Evolutionary conservation across 2,329 filamentous ascomycete genomes (phyloP), one percentile per base, ranked within the genome.

Genomic region (Exophiala viscosa): DNA sequence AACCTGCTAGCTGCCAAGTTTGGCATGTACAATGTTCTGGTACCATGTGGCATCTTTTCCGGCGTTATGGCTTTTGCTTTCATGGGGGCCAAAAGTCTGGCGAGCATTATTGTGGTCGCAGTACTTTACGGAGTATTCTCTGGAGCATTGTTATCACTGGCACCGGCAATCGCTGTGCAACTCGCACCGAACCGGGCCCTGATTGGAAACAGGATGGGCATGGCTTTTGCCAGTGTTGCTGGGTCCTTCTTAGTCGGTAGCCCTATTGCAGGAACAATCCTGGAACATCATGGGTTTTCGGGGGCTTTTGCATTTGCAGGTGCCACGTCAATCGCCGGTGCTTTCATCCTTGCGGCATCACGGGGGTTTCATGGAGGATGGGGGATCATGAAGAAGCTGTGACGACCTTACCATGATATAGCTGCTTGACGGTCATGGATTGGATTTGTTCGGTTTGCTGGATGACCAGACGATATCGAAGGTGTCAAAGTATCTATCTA

Each of bases 181-280:
- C 51, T 75, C 0, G 66, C 69, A 0, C 46, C 62, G 7, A 63
- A 73, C 18, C 50, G 64, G 5, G 50, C 52, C 1, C 61, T 65
- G 3, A 64, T 74, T 4, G 73, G 73, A 0, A 73, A 72, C 0
- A 62, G 73, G 2, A 68, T 74, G 33, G 73, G 73, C 0, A 75
- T 75, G 71, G 66, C 63, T 0, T 73, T 73, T 18, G 4, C 42
- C 11, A 20, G n/a, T 14, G 39, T 20, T 20, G 17, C n/a, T 20
- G 20, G 11, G 11, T 14, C 39, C 13, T 13, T 42, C 14, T 20
- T 42, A 11, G 17, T 42, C 17, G 39, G 39, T 14, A 8, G 9
- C 6, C 39, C 39, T 5, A 11, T 20, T 14, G 17, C 39, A 4
- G 39, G 39, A 7, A 17, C 15, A 9, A 17, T 42, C 14, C 17